A percentile compares a stretch with the other conserved stretches of the same genome.
phyloP scores from a whole-genome alignment of 805 yeast species.

The Teunomyces panamensis region DNA sequence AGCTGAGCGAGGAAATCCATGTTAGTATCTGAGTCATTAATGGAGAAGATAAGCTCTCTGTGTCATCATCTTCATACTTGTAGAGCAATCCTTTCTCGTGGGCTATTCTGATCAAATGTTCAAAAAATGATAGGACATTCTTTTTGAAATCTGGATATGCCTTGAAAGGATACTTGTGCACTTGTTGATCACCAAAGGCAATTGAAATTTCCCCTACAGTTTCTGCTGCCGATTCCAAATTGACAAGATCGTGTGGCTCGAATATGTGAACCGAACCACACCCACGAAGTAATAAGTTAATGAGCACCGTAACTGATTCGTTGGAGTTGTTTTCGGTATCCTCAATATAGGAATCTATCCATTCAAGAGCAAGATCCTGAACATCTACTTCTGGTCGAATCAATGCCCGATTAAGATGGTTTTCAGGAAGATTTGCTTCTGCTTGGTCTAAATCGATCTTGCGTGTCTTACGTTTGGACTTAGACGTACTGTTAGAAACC shows the following conservation, averaged over 20 bases:
- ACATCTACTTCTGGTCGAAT: constrained; percentile 28
- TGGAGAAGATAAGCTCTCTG: constrained; percentile 28
- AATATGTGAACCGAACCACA: constrained; percentile 70
- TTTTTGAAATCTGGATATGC: constrained; percentile 14
- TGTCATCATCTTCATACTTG: constrained; percentile 17
- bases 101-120: constrained; percentile 47
- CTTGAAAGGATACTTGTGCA: constrained; percentile 67
- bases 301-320: constrained; percentile 54
- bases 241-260: constrained; percentile 71
- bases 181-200: constrained; percentile 54
- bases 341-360: constrained; percentile 32
- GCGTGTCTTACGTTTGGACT: constrained; percentile 1
- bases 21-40: constrained; percentile 57
- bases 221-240: constrained; percentile 65
- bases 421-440: constrained; percentile 27
- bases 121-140: constrained; percentile 56
- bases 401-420: constrained; percentile 27
- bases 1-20: constrained; percentile 75
- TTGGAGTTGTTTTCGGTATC: constrained; percentile 19
- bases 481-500: neutral
- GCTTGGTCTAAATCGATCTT: constrained; percentile 8
- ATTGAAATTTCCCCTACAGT: constrained; percentile 73
- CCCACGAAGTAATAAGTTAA: constrained; percentile 66
- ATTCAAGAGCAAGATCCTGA: constrained; percentile 36
- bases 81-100: constrained; percentile 64